Base-by-base conservation (phyloP, 108 stramenopile genomes). In the Nitzschia palea region DNA sequence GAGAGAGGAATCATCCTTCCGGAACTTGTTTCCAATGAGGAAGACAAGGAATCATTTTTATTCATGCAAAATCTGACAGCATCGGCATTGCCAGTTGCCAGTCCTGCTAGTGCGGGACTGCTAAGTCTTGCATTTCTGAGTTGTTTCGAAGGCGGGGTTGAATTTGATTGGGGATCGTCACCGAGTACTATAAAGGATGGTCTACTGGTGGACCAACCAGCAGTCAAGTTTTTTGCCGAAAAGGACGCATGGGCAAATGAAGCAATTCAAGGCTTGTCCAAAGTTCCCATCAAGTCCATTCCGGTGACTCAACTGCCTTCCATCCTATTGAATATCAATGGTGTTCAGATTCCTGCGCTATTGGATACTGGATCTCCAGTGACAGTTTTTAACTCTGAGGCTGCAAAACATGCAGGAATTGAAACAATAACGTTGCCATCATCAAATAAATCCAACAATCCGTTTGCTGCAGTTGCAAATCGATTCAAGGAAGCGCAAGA, bases 321-420 rank as follows among this genome's bases (percentile, higher is more conserved):
- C 9, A 73, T 91, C 29, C 74, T 47, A 45, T 29, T 88, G 1
- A 61, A 56, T 12, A 70, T 91, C 43, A 88, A 88, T 68, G 81
- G 81, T 33, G 58, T 76, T 1, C 63, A 79, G 43, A 78, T 91
- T 26, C 81, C 85, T 15, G 90, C 90, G n/a, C 71, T 91, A 33
- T 77, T 91, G 40, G 90, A 91, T 61, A 91, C 90, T 4, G 90
- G 90, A 45, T 85, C 81, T 0, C 90, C 90, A 0, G 78, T 87
- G 30, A 87, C 90, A n/a, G 85, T 91, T 0, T 55, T 91, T 40
- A 87, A 87, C 73, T 71, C 80, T 22, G 43, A 74, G 28, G 90
- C 90, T 28, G 90, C 90, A 8, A 45, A 74, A 54, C 47, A 55
- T 52, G 86, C 83, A 9, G 79, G 83, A 6, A 74, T 91, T 33